A percentile compares a stretch with the other conserved stretches of the same genome.
These are phyloP conservation scores for Neurospora sp. DNA, from an alignment of 495 filamentous ascomycete genomes.

Conservation along the genomic window DNA sequence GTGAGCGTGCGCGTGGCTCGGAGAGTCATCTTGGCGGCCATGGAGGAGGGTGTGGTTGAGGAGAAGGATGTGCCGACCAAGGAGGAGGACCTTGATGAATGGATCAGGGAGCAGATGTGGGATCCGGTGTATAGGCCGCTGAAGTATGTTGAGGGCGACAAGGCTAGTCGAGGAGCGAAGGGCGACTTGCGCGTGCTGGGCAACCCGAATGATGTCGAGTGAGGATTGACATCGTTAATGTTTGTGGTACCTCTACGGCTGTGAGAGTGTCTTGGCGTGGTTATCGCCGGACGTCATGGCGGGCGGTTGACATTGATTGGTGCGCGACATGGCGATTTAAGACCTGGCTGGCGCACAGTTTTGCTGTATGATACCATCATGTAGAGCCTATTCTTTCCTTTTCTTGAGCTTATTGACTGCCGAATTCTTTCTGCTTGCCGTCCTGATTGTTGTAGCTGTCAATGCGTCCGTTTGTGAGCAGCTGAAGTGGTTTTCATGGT, in stretches of 20 bases:
- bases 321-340: neutral
- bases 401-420: neutral
- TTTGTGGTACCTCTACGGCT: neutral
- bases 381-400: neutral
- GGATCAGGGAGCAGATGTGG: constrained; percentile 90
- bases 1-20: constrained; percentile 70
- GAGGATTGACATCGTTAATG: neutral
- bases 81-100: constrained; percentile 56
- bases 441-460: neutral
- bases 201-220: neutral
- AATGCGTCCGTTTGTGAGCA: neutral
- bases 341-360: neutral
- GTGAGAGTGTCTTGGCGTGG: neutral
- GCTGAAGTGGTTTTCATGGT: neutral
- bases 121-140: constrained; percentile 61
- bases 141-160: constrained; percentile 38
- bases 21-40: constrained; percentile 64
- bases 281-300: neutral
- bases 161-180: constrained; percentile 44
- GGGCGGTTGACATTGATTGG: neutral
- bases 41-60: constrained; percentile 57
- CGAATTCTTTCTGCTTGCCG: neutral
- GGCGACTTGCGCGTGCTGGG: constrained; percentile 49
- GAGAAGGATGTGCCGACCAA: constrained; percentile 49
- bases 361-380: neutral